These are phyloP conservation scores for Oxytropis ochrocephala DNA, from an alignment of 306 rosid species.

Conservation along the genomic window DNA sequence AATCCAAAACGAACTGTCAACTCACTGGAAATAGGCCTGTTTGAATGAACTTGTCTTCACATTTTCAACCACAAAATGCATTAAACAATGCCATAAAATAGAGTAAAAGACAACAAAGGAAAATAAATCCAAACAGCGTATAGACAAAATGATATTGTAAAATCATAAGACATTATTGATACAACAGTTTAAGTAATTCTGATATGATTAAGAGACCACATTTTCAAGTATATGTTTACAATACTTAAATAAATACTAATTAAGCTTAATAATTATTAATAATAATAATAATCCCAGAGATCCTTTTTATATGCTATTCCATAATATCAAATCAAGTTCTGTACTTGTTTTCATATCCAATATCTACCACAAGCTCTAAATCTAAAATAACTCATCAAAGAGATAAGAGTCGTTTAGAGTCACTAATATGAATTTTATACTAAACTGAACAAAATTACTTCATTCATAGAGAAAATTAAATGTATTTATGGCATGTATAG, in stretches of 20 bases:
- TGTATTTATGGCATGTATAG: conserved; percentile 72
- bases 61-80: not conserved
- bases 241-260: not conserved
- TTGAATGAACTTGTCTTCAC: not conserved
- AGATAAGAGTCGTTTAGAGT: not conserved
- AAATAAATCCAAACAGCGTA: not conserved
- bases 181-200: too few species aligned
- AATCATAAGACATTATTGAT: too few species aligned
- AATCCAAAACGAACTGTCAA: not conserved
- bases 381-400: conserved; percentile 18
- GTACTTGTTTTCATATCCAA: conserved; percentile 19
- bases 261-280: too few species aligned
- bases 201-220: not conserved
- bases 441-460: conserved; percentile 12
- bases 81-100: not conserved
- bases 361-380: conserved; percentile 22
- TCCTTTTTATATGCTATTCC: conserved; percentile 14
- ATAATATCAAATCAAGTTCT: conserved; percentile 19
- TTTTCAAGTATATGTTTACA: not conserved
- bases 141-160: not conserved
- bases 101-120: not conserved
- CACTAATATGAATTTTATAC: conserved; percentile 13
- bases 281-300: too few species aligned
- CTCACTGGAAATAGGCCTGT: not conserved
- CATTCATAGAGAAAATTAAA: conserved; percentile 2